A percentile compares a stretch with the other conserved stretches of the same genome.
Evolutionary conservation across 495 filamentous ascomycete species (phyloP).

Genomic region (Halenospora varia): DNA sequence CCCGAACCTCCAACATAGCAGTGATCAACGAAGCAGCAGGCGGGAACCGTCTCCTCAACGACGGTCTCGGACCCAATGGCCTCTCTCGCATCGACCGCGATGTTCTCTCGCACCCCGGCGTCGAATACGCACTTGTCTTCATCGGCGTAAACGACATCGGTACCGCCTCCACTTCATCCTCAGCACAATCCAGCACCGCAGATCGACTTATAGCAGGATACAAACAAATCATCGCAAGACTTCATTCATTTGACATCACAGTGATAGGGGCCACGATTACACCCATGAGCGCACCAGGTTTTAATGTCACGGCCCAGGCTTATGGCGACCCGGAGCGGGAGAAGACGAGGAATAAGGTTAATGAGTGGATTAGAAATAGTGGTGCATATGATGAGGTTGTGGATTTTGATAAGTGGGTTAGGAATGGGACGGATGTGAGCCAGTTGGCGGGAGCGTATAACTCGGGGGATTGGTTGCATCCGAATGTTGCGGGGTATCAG

Average conservation of each 20-base stretch:
- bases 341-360: slow-evolving; percentile 53
- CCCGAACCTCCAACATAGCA: slow-evolving; percentile 41
- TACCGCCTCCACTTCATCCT: slow-evolving; percentile 23
- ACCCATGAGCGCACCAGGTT: slow-evolving; percentile 44
- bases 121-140: slow-evolving; percentile 64
- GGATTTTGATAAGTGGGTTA: slow-evolving; percentile 56
- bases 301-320: slow-evolving; percentile 31
- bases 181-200: neutral
- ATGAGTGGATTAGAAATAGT: slow-evolving; percentile 56
- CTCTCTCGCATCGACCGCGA: slow-evolving; percentile 57
- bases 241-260: slow-evolving; percentile 52
- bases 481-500: slow-evolving; percentile 58
- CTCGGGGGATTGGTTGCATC: slow-evolving; percentile 67
- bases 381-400: slow-evolving; percentile 59
- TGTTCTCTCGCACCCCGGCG: slow-evolving; percentile 50
- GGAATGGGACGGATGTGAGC: slow-evolving; percentile 37
- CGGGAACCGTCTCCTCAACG: slow-evolving; percentile 60
- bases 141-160: slow-evolving; percentile 71
- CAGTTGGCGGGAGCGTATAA: slow-evolving; percentile 50
- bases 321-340: slow-evolving; percentile 57
- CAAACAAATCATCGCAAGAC: slow-evolving; percentile 58
- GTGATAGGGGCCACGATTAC: slow-evolving; percentile 67
- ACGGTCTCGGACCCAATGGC: slow-evolving; percentile 55
- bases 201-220: slow-evolving; percentile 46
- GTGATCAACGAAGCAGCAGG: slow-evolving; percentile 71